A percentile compares a stretch with the other conserved stretches of the same genome.
Conservation (phyloP, 148 eudicot species). For the Fallopia convolvulus region DNA sequence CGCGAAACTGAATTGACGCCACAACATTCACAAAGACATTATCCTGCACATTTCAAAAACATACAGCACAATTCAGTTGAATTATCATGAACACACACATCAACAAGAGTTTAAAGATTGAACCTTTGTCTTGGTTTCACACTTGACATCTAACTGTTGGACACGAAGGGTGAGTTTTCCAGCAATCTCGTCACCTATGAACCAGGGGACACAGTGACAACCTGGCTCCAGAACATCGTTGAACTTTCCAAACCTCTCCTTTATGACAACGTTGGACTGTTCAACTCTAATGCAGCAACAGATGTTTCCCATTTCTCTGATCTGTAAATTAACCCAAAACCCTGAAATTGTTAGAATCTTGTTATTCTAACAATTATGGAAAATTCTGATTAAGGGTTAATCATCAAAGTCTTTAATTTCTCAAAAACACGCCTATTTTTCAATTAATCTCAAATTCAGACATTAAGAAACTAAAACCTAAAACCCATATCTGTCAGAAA, state of each 20-base stretch:
- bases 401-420: no score
- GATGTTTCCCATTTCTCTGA: constrained; percentile 29
- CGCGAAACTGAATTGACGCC: constrained; percentile 44
- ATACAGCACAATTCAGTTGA: neutral
- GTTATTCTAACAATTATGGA: no score
- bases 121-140: constrained; percentile 52
- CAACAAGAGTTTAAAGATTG: neutral
- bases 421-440: neutral
- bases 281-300: constrained; percentile 38
- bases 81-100: neutral
- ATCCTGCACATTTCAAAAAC: constrained; percentile 22
- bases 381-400: neutral
- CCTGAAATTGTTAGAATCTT: neutral
- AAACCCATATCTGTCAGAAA: no score
- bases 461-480: neutral
- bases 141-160: constrained; percentile 40
- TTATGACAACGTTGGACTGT: constrained; percentile 39
- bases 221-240: constrained; percentile 40
- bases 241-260: constrained; percentile 39
- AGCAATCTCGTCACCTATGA: constrained; percentile 21
- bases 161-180: constrained; percentile 39
- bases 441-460: neutral
- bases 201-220: constrained; percentile 45
- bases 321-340: neutral
- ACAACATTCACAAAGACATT: constrained; percentile 52